Percentiles rank a stretch among this genome's conserved stretches.
Evolutionary conservation across 2,329 filamentous ascomycete species (phyloP).

Genomic region (Neophaeococcomyces aloes): DNA sequence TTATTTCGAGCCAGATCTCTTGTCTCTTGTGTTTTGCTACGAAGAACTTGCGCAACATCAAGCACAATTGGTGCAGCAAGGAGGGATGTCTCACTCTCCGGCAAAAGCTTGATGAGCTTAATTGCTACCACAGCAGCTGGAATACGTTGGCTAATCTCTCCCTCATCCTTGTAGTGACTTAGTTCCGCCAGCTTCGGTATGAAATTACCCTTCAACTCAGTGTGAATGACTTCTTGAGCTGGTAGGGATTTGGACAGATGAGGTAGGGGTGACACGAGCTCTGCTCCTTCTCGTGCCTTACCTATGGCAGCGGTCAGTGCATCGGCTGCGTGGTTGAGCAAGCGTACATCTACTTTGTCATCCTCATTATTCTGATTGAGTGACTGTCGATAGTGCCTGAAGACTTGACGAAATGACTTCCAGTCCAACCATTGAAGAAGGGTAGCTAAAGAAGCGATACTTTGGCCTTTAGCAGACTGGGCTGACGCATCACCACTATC

Average conservation of each 20-base stretch:
- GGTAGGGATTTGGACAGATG: conserved; percentile 57
- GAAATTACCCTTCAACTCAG: conserved; percentile 64
- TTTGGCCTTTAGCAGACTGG: conserved; percentile 76
- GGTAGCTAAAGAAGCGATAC: conserved; percentile 66
- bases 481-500: conserved; percentile 64
- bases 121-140: conserved; percentile 81
- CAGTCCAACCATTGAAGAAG: conserved; percentile 72
- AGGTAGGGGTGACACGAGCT: conserved; percentile 20
- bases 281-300: conserved; percentile 20
- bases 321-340: conserved; percentile 74
- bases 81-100: conserved; percentile 59
- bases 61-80: conserved; percentile 74
- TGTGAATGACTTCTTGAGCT: conserved; percentile 53
- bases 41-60: conserved; percentile 84
- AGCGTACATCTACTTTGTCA: conserved; percentile 65
- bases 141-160: conserved; percentile 83
- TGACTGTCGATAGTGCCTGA: conserved; percentile 75
- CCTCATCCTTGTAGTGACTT: conserved; percentile 87
- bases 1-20: conserved; percentile 86
- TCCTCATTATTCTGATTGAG: conserved; percentile 55
- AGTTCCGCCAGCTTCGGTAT: conserved; percentile 72
- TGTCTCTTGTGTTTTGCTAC: conserved; percentile 78
- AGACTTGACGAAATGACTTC: conserved; percentile 76
- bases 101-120: conserved; percentile 73
- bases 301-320: conserved; percentile 51